Evolutionary conservation across 108 stramenopile genomes (phyloP).

Genomic region (Aureococcus anophagefferens): DNA sequence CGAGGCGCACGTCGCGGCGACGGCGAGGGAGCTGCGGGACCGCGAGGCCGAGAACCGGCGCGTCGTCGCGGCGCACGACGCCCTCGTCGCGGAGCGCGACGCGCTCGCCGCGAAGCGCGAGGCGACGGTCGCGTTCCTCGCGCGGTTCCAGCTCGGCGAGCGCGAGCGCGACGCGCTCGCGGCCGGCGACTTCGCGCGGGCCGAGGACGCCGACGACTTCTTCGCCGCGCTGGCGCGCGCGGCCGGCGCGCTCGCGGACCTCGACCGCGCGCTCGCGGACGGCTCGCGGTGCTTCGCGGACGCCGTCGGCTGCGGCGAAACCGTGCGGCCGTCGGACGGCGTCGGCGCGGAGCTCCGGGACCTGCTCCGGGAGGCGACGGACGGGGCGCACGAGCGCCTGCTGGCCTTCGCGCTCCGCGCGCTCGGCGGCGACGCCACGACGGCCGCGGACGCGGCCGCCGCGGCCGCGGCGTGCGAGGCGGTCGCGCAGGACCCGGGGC

Average conservation of each 20-base stretch:
- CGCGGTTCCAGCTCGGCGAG: conserved; percentile 8
- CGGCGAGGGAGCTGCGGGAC: neutral
- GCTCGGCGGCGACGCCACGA: neutral
- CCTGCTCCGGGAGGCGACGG: conserved; percentile 1
- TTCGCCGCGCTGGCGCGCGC: conserved; percentile 12
- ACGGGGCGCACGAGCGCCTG: conserved; percentile 6
- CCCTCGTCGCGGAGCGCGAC: neutral
- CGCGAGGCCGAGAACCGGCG: neutral
- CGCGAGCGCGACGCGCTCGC: conserved; percentile 1
- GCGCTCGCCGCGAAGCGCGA: neutral
- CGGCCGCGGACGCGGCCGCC: too few species aligned
- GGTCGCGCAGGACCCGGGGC: too few species aligned
- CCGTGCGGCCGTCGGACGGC: neutral
- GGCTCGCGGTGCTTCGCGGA: neutral
- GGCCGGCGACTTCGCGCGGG: neutral
- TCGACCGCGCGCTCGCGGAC: neutral
- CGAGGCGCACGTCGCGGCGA: neutral
- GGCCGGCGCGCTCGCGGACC: neutral
- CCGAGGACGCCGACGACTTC: conserved; percentile 2
- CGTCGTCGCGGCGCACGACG: neutral
- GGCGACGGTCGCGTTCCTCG: conserved; percentile 2
- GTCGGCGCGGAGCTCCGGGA: conserved; percentile 4
- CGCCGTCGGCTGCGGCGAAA: neutral
- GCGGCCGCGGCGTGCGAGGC: too few species aligned
- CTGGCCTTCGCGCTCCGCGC: neutral